phyloP scores from a whole-genome alignment of 2,329 filamentous ascomycete species.

The Fusarium caatingaense region DNA sequence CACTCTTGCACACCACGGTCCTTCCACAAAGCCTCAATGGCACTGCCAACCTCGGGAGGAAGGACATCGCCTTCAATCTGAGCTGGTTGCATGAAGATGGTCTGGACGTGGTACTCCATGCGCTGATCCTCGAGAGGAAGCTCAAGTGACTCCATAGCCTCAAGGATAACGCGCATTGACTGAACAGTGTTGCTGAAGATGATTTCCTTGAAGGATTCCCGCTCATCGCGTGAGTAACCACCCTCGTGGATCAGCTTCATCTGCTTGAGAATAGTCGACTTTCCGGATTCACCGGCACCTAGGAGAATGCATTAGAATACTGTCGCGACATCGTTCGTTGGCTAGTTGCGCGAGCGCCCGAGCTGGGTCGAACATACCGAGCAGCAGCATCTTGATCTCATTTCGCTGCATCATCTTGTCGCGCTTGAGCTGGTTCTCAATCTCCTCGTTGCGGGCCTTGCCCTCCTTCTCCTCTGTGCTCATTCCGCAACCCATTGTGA shows the following conservation, averaged over 20 bases:
- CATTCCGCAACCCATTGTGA: constrained; percentile 99
- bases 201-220: constrained; percentile 77
- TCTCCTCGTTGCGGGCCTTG: constrained; percentile 99
- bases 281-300: constrained; percentile 96
- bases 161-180: constrained; percentile 76
- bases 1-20: constrained; percentile 93
- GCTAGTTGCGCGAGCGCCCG: neutral
- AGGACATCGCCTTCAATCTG: constrained; percentile 96
- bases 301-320: constrained; percentile 45
- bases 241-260: constrained; percentile 99
- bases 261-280: constrained; percentile 97
- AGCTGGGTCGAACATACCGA: constrained; percentile 70
- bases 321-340: neutral
- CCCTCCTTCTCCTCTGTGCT: constrained; percentile 99
- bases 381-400: constrained; percentile 99
- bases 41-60: constrained; percentile 92
- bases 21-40: constrained; percentile 93
- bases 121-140: constrained; percentile 90
- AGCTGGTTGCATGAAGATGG: constrained; percentile 97
- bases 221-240: constrained; percentile 92
- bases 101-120: constrained; percentile 97
- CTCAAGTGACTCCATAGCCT: constrained; percentile 76
- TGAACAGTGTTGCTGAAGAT: constrained; percentile 78
- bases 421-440: constrained; percentile 98
- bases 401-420: constrained; percentile 99